These are phyloP conservation scores for Protea cynaroides DNA, from an alignment of 164 flowering plant genomes.

Conservation along the genomic window DNA sequence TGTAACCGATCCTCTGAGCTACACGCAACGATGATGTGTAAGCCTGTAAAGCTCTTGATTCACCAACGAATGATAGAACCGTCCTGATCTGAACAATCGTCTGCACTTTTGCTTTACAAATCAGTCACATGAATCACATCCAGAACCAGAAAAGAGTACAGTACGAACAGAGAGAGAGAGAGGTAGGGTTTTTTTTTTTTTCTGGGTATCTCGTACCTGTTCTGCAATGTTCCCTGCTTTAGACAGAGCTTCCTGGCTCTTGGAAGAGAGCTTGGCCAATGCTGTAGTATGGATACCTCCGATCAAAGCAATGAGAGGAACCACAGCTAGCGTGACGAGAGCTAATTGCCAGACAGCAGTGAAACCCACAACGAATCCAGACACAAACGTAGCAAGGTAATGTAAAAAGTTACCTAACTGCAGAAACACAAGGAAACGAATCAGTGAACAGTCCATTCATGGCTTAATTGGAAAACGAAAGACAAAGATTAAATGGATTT, in stretches of 20 bases:
- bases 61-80: constrained; percentile 84
- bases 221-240: constrained; percentile 90
- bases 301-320: constrained; percentile 89
- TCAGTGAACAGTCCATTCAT: not conserved
- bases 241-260: constrained; percentile 80
- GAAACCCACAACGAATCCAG: constrained; percentile 94
- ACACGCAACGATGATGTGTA: constrained; percentile 63
- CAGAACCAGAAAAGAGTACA: too few species aligned
- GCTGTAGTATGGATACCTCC: constrained; percentile 78
- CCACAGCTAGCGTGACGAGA: constrained; percentile 86
- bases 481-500: not conserved
- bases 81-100: constrained; percentile 85
- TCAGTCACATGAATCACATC: too few species aligned
- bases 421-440: constrained; percentile 2
- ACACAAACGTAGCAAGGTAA: constrained; percentile 90
- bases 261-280: constrained; percentile 67
- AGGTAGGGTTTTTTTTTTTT: not conserved
- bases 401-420: constrained; percentile 97
- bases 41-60: constrained; percentile 68
- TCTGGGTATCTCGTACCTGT: constrained; percentile 42
- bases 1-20: constrained; percentile 75
- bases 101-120: constrained; percentile 33
- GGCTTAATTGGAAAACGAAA: not conserved
- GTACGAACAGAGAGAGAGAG: not conserved
- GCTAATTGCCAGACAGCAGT: constrained; percentile 96